These are phyloP conservation scores for Arabidopsis hybrid DNA, from an alignment of 441 rosid genomes.

Conservation along the genomic window DNA sequence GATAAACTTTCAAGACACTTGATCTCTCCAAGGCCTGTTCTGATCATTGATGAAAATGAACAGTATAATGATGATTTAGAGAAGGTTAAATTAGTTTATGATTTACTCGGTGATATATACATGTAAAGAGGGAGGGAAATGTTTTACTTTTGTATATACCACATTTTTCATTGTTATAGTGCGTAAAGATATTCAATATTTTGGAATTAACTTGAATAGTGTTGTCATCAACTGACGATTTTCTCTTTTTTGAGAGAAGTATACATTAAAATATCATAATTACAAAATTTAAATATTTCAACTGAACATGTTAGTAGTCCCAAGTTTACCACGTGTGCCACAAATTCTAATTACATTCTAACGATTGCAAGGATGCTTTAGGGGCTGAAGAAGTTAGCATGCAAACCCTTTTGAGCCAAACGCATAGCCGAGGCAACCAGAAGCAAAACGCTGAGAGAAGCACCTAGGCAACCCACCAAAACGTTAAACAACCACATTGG, in stretches of 20 bases:
- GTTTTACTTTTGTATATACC: neutral
- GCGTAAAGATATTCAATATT: neutral
- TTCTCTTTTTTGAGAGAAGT: too few relatives aligned
- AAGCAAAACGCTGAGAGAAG: constrained; percentile 52
- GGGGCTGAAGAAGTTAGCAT: constrained; percentile 74
- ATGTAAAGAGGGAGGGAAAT: neutral
- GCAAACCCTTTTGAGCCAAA: constrained; percentile 56
- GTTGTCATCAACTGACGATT: neutral
- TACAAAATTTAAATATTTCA: constrained; percentile 5
- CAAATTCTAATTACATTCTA: constrained; percentile 24
- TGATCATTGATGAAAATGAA: constrained; percentile 44
- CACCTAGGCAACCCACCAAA: constrained; percentile 64
- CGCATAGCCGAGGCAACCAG: constrained; percentile 61
- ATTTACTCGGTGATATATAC: neutral
- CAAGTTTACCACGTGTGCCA: constrained; percentile 6
- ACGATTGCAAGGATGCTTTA: constrained; percentile 30
- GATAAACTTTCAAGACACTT: constrained; percentile 58
- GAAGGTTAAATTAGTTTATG: neutral
- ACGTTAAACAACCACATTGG: constrained; percentile 72
- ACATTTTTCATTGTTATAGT: neutral
- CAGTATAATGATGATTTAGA: neutral
- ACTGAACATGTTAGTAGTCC: neutral
- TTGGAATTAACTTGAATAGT: neutral
- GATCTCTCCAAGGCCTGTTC: constrained; percentile 58
- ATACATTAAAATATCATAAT: neutral